Evolutionary conservation across 495 filamentous ascomycete species (phyloP).

Genomic region (Annulohypoxylon maeteangense): DNA sequence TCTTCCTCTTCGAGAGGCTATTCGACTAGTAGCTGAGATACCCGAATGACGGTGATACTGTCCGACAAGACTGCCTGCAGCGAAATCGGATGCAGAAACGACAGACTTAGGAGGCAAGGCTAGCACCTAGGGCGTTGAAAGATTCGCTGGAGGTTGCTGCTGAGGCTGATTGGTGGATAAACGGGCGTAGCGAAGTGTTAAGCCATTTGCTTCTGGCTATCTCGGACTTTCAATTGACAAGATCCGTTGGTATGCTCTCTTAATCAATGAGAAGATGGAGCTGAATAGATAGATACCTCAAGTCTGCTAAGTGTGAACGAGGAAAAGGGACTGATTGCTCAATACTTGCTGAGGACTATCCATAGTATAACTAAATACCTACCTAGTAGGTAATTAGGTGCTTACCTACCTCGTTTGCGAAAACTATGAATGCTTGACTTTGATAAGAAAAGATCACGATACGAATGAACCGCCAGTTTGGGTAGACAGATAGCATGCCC

Average conservation of each 20-base stretch:
- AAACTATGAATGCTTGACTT: background rate
- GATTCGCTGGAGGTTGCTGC: background rate
- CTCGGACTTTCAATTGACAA: background rate
- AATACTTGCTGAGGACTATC: background rate
- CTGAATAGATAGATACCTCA: background rate
- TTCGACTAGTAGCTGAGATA: constrained; percentile 18
- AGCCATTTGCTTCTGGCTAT: background rate
- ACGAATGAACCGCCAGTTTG: background rate
- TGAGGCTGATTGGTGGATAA: constrained; percentile 9
- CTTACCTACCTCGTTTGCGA: background rate
- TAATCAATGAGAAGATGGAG: background rate
- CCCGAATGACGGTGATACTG: background rate
- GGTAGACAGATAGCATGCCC: background rate
- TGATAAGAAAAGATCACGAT: background rate
- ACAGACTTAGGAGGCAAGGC: constrained; percentile 5
- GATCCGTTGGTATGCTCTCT: background rate
- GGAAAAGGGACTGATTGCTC: background rate
- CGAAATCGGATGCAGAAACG: background rate
- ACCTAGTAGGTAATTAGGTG: background rate
- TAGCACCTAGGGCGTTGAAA: background rate
- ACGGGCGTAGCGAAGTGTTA: background rate
- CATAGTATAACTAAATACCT: background rate
- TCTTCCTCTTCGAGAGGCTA: constrained; percentile 30
- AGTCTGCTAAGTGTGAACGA: background rate
- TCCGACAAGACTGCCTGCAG: background rate